These are phyloP conservation scores for Arabidopsis suecica DNA, from an alignment of 345 rosid genomes.

Conservation along the genomic window DNA sequence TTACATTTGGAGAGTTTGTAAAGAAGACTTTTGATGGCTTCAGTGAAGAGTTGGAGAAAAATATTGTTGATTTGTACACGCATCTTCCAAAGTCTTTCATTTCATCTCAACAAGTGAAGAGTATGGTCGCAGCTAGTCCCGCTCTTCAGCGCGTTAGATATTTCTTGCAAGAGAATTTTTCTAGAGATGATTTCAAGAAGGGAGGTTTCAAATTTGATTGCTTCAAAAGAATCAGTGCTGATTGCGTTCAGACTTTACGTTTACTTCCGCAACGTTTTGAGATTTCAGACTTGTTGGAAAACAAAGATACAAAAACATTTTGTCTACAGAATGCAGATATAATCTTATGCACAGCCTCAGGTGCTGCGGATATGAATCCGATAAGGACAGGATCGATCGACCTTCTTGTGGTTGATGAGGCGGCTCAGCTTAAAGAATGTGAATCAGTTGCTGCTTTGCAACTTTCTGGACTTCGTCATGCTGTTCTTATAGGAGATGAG, in stretches of 20 bases:
- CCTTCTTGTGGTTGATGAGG: conserved; percentile 56
- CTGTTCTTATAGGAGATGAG: conserved; percentile 57
- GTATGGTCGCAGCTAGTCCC: conserved; percentile 37
- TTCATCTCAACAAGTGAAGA: conserved; percentile 27
- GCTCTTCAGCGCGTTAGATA: conserved; percentile 21
- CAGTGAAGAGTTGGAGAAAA: conserved; percentile 23
- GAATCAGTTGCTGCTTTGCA: conserved; percentile 56
- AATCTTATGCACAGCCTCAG: conserved; percentile 53
- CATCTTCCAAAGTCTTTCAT: conserved; percentile 47
- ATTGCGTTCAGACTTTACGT: neutral
- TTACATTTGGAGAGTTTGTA: conserved; percentile 31
- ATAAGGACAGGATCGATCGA: conserved; percentile 11
- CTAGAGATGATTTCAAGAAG: neutral
- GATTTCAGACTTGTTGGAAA: neutral
- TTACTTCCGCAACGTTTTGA: neutral
- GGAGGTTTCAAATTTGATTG: conserved; percentile 3
- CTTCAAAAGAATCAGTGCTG: neutral
- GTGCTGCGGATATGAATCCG: conserved; percentile 39
- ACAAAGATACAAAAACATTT: neutral
- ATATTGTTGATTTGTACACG: conserved; percentile 43
- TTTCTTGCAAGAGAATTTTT: conserved; percentile 6
- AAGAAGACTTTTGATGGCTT: neutral
- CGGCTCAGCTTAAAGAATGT: conserved; percentile 61
- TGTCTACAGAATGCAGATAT: conserved; percentile 46
- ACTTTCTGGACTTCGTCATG: conserved; percentile 50